Evolutionary conservation across 306 rosid species (phyloP).

Genomic region (Boehmeria nivea): DNA sequence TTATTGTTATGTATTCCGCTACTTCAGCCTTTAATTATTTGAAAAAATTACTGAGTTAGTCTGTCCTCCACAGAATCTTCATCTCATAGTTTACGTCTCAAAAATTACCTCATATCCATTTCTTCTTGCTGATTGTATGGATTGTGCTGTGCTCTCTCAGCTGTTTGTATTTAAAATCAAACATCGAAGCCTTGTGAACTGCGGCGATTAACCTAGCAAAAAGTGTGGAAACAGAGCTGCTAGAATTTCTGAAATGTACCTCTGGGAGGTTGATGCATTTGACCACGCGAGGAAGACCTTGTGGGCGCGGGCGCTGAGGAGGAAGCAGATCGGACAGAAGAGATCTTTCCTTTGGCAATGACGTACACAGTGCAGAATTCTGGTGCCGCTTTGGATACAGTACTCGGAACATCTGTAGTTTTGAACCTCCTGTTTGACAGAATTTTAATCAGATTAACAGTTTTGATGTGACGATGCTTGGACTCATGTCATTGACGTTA

Average conservation of each 20-base stretch:
- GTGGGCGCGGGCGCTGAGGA: slow-evolving; percentile 16
- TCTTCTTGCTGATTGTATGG: slow-evolving; percentile 16
- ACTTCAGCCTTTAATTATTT: too few relatives aligned
- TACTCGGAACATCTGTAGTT: slow-evolving; percentile 42
- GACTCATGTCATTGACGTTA: too few relatives aligned
- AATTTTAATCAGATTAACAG: too few relatives aligned
- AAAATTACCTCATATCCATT: slow-evolving; percentile 53
- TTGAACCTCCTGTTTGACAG: slow-evolving; percentile 58
- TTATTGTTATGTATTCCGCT: too few relatives aligned
- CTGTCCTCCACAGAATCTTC: too few relatives aligned
- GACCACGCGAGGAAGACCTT: slow-evolving; percentile 16
- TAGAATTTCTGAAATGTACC: slow-evolving; percentile 6
- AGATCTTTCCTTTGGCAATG: slow-evolving; percentile 68
- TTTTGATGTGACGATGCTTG: too few relatives aligned
- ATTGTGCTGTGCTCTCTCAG: slow-evolving; percentile 22
- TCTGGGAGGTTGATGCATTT: slow-evolving; percentile 15
- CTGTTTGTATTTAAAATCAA: slow-evolving; percentile 15
- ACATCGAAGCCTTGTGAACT: slow-evolving; percentile 6
- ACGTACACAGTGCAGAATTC: slow-evolving; percentile 70
- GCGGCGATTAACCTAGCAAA: neutral
- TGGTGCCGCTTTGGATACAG: slow-evolving; percentile 60
- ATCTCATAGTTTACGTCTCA: neutral
- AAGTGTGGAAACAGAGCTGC: too few relatives aligned
- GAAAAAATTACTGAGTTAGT: too few relatives aligned
- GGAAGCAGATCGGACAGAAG: slow-evolving; percentile 44